Conservation (phyloP, 169 alveolate genomes). For the Plasmodium gonderi region DNA sequence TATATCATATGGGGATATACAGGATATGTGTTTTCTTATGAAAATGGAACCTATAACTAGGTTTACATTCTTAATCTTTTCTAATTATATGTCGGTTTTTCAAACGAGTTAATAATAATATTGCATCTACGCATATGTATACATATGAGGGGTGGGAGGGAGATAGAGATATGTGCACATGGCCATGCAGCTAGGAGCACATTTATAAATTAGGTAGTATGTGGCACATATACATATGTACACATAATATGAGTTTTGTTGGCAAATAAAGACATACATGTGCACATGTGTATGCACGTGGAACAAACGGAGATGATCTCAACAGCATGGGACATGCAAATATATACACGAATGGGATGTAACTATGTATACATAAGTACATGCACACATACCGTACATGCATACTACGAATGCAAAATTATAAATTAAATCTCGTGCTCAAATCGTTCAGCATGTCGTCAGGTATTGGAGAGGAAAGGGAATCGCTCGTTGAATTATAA, state of each 20-base stretch:
- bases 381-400: neutral
- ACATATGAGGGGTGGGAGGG: neutral
- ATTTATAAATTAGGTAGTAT: too few species aligned
- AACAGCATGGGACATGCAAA: too few species aligned
- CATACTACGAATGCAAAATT: neutral
- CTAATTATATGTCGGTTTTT: neutral
- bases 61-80: neutral
- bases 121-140: neutral
- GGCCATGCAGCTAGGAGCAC: too few species aligned
- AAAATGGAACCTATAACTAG: neutral
- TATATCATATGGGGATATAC: neutral
- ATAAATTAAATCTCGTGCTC: constrained; percentile 52
- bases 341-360: neutral
- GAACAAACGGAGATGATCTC: too few species aligned
- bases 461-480: constrained; percentile 70
- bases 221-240: neutral
- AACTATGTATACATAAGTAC: neutral
- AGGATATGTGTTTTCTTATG: too few species aligned
- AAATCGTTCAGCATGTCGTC: constrained; percentile 57
- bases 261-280: neutral
- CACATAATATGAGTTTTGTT: neutral
- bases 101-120: neutral
- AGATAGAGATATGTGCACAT: neutral
- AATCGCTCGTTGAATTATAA: constrained; percentile 17
- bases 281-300: neutral